Percentiles rank a stretch among this genome's conserved stretches.
Conservation (phyloP, 2,329 filamentous ascomycete genomes). For the Ilyonectria sp. region DNA sequence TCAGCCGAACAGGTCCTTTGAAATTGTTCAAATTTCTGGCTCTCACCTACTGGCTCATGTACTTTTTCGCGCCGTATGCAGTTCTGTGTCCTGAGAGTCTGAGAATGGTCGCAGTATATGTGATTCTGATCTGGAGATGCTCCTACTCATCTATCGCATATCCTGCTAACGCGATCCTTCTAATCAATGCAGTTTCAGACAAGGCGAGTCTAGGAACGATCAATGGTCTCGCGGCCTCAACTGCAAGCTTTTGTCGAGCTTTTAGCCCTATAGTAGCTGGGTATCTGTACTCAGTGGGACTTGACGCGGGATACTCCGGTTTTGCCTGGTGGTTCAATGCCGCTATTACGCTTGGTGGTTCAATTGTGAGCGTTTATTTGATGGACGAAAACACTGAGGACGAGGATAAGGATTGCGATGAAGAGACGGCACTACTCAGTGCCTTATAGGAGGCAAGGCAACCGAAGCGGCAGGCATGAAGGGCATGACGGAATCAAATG, state of each 20-base stretch:
- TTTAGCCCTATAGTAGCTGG: slow-evolving; percentile 93
- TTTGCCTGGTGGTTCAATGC: slow-evolving; percentile 94
- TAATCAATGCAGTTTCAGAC: slow-evolving; percentile 89
- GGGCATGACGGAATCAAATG: neutral
- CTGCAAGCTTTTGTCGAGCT: slow-evolving; percentile 88
- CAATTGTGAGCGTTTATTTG: slow-evolving; percentile 14
- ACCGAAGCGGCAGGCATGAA: neutral
- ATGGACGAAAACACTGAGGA: slow-evolving; percentile 1
- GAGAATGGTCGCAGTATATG: slow-evolving; percentile 82
- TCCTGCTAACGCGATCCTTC: slow-evolving; percentile 88
- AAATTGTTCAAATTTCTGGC: slow-evolving; percentile 87
- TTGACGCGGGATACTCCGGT: slow-evolving; percentile 86
- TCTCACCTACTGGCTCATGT: slow-evolving; percentile 87
- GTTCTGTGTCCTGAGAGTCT: slow-evolving; percentile 82
- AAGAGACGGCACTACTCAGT: slow-evolving; percentile 20
- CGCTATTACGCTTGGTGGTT: slow-evolving; percentile 5
- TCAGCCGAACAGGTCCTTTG: slow-evolving; percentile 81
- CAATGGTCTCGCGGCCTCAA: slow-evolving; percentile 92
- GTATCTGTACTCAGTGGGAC: slow-evolving; percentile 84
- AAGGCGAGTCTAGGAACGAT: slow-evolving; percentile 89
- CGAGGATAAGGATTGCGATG: slow-evolving; percentile 13
- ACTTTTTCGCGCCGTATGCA: slow-evolving; percentile 90
- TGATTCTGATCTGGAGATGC: slow-evolving; percentile 90
- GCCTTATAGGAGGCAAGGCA: neutral
- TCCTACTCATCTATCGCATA: slow-evolving; percentile 93